A percentile compares a stretch with the other conserved stretches of the same genome.
phyloP scores from a whole-genome alignment of 768 basidiomycete species.

The Lyophyllum semitale region DNA sequence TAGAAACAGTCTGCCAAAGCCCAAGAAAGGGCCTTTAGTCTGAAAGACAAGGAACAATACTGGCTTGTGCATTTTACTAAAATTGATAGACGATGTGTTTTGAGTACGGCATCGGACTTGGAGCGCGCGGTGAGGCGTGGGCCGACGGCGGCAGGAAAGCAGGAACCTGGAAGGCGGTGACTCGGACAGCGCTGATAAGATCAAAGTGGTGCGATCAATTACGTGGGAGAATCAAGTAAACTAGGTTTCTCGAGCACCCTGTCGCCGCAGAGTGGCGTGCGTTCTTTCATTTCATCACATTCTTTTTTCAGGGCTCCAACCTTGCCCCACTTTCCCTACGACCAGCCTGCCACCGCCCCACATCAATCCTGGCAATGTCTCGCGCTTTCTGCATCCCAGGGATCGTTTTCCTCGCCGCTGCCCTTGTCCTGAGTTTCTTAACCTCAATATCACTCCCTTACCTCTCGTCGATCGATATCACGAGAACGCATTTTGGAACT shows the following conservation, averaged over 20 bases:
- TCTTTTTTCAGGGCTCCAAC: neutral
- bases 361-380: conserved; percentile 14
- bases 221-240: conserved; percentile 8
- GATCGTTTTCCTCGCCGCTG: conserved; percentile 51
- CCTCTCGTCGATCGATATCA: conserved; percentile 67
- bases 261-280: conserved; percentile 4
- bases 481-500: conserved; percentile 51
- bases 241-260: neutral
- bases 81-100: too few relatives aligned
- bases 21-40: too few relatives aligned
- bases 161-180: too few relatives aligned
- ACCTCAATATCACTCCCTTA: conserved; percentile 73
- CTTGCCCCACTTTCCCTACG: conserved; percentile 5
- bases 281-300: conserved; percentile 1
- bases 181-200: neutral
- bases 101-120: too few relatives aligned
- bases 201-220: too few relatives aligned
- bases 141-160: too few relatives aligned
- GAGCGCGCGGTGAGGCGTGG: too few relatives aligned
- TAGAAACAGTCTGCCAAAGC: too few relatives aligned
- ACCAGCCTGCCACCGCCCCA: neutral
- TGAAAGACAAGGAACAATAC: too few relatives aligned
- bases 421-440: conserved; percentile 67
- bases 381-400: conserved; percentile 58
- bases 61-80: too few relatives aligned